Evolutionary conservation across 2,329 filamentous ascomycete species (phyloP), one percentile per base, ranked within the genome.

Genomic region (Monosporascus sp.): DNA sequence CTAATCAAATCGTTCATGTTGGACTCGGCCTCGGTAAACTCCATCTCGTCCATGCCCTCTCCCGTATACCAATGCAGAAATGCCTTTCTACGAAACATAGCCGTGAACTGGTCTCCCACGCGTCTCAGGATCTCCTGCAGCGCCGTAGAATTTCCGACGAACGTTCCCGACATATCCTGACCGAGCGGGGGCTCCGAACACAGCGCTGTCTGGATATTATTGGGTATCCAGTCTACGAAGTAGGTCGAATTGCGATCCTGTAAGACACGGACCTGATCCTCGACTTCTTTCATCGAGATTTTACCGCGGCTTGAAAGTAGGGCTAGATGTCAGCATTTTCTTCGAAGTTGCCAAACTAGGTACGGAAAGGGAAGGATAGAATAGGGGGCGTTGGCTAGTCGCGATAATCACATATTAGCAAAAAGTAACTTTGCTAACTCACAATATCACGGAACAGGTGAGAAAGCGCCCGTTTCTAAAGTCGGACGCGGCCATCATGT

Each of bases 1-100:
- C 91, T 96, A 69, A 99, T 93, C 72, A 99, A 82, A 77, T 99
- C 94, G 83, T 99, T 97, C 94, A 99, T 97, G 85, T 99, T 99
- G 79, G 90, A 96, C 87, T 99, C 94, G 68, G 94, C 94, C 85
- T 99, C 94, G 72, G 94, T 99, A 84, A 99, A 99, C 82, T 99
- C 94, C 94, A 99, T 97, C 88, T 99, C 94, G 79, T 99, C 94
- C 94, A 99, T 99, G 81, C 94, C 94, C 85, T 99, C 94, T 72
- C 92, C 92, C 85, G 94, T 99, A 82, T 99, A 99, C 94, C 94
- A 99, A 84, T 97, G 94, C 86, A 99, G 90, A 91, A 99, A 99
- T 86, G 94, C 94, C 89, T 97, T 99, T 80, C 94, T 91, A 81
- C 94, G 86, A 88, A 99, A 99, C 94, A 99, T 99, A 74, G 92